Conservation (phyloP, 2,329 filamentous ascomycete species). For the Phaeosphaeriaceae sp. region DNA sequence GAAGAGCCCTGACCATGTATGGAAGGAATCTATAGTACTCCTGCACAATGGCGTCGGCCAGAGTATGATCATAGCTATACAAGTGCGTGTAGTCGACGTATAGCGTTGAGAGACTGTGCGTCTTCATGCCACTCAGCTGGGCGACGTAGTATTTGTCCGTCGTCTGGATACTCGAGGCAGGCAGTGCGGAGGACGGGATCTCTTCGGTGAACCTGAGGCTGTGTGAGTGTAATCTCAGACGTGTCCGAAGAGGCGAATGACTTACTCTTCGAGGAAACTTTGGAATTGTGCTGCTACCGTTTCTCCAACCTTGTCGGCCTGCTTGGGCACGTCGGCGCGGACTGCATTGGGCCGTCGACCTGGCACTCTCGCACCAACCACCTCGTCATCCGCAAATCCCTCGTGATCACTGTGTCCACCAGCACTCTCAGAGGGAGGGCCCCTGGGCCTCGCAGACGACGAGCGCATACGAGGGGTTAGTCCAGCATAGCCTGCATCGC, state of each 20-base stretch:
- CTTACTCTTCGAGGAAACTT: constrained; percentile 78
- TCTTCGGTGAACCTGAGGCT: constrained; percentile 69
- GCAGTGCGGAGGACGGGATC: constrained; percentile 67
- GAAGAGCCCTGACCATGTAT: constrained; percentile 85
- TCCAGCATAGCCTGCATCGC: constrained; percentile 44
- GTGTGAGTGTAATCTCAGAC: constrained; percentile 13
- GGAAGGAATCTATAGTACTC: constrained; percentile 96
- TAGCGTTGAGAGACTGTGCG: constrained; percentile 79
- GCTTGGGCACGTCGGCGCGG: constrained; percentile 68
- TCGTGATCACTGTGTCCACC: constrained; percentile 63
- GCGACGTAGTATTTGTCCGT: constrained; percentile 86
- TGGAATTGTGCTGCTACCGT: constrained; percentile 79
- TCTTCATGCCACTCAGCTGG: constrained; percentile 79
- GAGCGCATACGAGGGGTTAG: constrained; percentile 51
- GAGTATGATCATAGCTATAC: constrained; percentile 74
- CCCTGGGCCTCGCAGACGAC: constrained; percentile 63
- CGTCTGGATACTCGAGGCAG: constrained; percentile 72
- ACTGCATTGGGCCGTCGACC: constrained; percentile 50
- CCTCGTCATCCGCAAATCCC: constrained; percentile 67
- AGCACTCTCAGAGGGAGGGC: constrained; percentile 59
- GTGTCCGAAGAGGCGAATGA: background rate
- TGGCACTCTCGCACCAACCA: constrained; percentile 60
- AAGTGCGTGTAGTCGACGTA: constrained; percentile 91
- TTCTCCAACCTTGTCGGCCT: constrained; percentile 78
- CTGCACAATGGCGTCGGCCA: constrained; percentile 84